phyloP scores from a whole-genome alignment of 345 rosid genomes.

The Jatropha curcas region DNA sequence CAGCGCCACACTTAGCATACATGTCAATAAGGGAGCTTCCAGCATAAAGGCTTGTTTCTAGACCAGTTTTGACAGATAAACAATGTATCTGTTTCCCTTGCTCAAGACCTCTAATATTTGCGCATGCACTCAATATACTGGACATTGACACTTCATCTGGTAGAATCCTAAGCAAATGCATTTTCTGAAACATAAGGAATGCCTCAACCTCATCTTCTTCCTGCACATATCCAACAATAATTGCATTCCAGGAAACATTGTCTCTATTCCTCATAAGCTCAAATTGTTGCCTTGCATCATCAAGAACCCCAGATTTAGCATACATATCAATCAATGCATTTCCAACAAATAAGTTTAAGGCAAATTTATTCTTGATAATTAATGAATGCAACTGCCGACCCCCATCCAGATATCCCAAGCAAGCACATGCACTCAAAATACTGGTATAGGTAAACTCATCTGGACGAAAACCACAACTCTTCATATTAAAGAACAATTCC shows the following conservation, averaged over 20 bases:
- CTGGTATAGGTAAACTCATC: constrained; percentile 90
- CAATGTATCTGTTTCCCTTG: constrained; percentile 71
- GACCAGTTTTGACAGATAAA: constrained; percentile 61
- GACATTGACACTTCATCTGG: constrained; percentile 86
- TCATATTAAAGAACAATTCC: constrained; percentile 63
- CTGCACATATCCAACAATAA: constrained; percentile 84
- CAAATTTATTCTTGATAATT: constrained; percentile 58
- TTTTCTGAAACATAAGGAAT: constrained; percentile 60
- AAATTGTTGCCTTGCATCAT: constrained; percentile 72
- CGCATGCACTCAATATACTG: constrained; percentile 77
- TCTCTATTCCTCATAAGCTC: constrained; percentile 58
- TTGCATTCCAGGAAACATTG: constrained; percentile 88
- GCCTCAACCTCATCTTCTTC: constrained; percentile 70
- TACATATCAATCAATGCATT: constrained; percentile 95
- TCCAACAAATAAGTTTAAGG: constrained; percentile 68
- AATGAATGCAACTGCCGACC: constrained; percentile 75
- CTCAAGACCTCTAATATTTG: constrained; percentile 56
- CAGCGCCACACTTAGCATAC: constrained; percentile 72
- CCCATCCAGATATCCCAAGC: constrained; percentile 48
- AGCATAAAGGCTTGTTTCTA: constrained; percentile 69
- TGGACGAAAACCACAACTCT: constrained; percentile 54
- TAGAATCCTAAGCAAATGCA: constrained; percentile 47
- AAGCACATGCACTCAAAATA: constrained; percentile 80
- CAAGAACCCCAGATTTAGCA: constrained; percentile 72
- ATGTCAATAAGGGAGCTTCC: constrained; percentile 91